A percentile compares a stretch with the other conserved stretches of the same genome.
These are phyloP conservation scores for Spirogloea muscicola DNA, from an alignment of 139 green algal species.

Conservation along the genomic window DNA sequence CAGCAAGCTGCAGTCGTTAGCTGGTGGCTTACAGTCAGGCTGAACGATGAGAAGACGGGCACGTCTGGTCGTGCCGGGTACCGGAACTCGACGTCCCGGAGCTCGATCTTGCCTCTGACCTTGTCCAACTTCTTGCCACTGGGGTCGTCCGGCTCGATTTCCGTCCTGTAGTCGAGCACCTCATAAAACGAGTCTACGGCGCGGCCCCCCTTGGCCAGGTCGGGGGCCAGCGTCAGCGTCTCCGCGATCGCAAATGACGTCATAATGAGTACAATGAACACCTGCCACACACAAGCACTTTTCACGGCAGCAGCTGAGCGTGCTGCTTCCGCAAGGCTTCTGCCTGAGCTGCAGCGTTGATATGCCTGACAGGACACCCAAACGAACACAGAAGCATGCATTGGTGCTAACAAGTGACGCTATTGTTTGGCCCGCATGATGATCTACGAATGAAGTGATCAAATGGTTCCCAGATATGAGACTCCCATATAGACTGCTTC, in stretches of 20 bases:
- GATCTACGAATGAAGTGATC: too few relatives aligned
- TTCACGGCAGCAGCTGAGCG: too few relatives aligned
- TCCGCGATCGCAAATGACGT: constrained; percentile 33
- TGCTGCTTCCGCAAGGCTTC: too few relatives aligned
- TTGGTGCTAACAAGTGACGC: too few relatives aligned
- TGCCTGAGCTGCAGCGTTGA: too few relatives aligned
- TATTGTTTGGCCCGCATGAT: too few relatives aligned
- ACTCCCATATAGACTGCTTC: too few relatives aligned
- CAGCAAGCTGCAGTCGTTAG: too few relatives aligned
- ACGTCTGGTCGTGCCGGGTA: constrained; percentile 66
- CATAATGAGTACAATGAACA: constrained; percentile 39
- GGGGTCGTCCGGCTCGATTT: constrained; percentile 35
- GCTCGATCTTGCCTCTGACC: constrained; percentile 57
- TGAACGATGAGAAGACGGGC: constrained; percentile 54
- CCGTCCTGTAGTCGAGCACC: constrained; percentile 13
- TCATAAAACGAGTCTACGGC: constrained; percentile 30
- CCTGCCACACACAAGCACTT: constrained; percentile 21
- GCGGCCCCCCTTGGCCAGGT: constrained; percentile 25
- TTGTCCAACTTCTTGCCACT: neutral
- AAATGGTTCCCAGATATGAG: too few relatives aligned
- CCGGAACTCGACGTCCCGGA: constrained; percentile 65
- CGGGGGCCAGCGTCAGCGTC: constrained; percentile 30
- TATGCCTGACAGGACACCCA: too few relatives aligned
- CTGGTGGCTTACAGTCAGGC: constrained; percentile 50
- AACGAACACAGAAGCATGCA: too few relatives aligned